Evolutionary conservation across 2,329 filamentous ascomycete genomes (phyloP).

Genomic region (Didymella keratinophila): DNA sequence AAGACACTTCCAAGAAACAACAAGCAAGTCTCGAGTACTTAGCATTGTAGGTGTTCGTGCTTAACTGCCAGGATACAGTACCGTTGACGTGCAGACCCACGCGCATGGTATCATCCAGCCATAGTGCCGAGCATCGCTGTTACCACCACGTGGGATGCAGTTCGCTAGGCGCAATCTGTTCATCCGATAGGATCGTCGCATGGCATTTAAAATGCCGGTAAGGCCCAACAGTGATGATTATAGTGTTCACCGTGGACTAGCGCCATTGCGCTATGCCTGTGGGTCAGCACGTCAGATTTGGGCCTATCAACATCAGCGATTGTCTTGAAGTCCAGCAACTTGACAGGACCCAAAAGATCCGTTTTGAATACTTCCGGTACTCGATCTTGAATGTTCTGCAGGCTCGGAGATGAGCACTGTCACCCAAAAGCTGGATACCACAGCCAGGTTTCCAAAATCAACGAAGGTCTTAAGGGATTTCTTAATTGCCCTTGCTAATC

Average conservation of each 20-base stretch:
- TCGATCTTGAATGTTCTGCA: background rate
- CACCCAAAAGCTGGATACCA: too few species aligned
- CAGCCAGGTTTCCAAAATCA: too few species aligned
- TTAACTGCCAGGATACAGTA: background rate
- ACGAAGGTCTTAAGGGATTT: too few species aligned
- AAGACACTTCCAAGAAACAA: background rate
- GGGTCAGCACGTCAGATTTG: conserved; percentile 21
- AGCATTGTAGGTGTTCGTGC: too few species aligned
- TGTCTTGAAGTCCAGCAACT: background rate
- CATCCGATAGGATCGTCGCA: background rate
- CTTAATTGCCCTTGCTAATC: too few species aligned
- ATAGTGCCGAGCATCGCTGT: conserved; percentile 12
- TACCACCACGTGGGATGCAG: conserved; percentile 4
- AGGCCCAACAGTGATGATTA: background rate
- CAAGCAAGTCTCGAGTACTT: conserved; percentile 9
- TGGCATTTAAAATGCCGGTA: background rate
- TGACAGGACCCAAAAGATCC: background rate
- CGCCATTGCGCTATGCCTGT: conserved; percentile 21
- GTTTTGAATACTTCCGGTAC: background rate
- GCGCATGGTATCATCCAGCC: conserved; percentile 19
- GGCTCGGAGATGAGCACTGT: background rate
- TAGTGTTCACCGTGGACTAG: conserved; percentile 6
- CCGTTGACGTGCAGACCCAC: conserved; percentile 22
- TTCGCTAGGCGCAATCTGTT: background rate
- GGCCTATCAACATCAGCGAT: conserved; percentile 1